Percentiles rank a stretch among this genome's conserved stretches.
Evolutionary conservation across 495 filamentous ascomycete genomes (phyloP).

Genomic region (Evernia prunastri): DNA sequence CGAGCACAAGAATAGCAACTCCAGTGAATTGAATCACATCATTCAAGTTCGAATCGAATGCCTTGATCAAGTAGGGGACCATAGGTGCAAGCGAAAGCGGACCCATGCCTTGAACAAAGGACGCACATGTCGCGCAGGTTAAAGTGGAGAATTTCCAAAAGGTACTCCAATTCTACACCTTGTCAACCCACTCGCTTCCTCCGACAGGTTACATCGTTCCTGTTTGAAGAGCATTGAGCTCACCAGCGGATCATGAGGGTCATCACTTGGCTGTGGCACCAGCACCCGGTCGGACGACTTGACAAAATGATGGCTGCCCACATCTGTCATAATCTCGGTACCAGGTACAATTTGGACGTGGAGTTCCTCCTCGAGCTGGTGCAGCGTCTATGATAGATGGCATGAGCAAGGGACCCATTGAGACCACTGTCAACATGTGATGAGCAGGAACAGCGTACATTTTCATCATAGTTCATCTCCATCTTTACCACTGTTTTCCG

Average conservation of each 20-base stretch:
- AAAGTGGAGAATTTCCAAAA: constrained; percentile 42
- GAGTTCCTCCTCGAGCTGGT: constrained; percentile 45
- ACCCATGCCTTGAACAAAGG: constrained; percentile 54
- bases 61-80: constrained; percentile 49
- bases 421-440: neutral
- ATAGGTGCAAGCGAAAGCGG: constrained; percentile 54
- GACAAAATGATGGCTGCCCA: constrained; percentile 56
- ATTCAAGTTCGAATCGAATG: constrained; percentile 48
- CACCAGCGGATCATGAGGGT: constrained; percentile 43
- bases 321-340: constrained; percentile 57
- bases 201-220: neutral
- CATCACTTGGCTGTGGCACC: constrained; percentile 48
- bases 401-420: constrained; percentile 3
- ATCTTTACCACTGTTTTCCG: constrained; percentile 25
- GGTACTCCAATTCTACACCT: constrained; percentile 37
- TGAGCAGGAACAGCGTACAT: constrained; percentile 16
- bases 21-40: constrained; percentile 48
- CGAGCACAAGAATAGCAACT: constrained; percentile 55
- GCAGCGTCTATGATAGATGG: constrained; percentile 26
- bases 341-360: constrained; percentile 52
- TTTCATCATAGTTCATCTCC: constrained; percentile 41
- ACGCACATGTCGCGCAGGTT: constrained; percentile 40
- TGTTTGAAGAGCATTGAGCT: neutral
- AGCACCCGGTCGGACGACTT: constrained; percentile 44
- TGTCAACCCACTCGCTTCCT: neutral